These are phyloP conservation scores for Microdochium paspali DNA, from an alignment of 2,329 filamentous ascomycete species.

Conservation along the genomic window DNA sequence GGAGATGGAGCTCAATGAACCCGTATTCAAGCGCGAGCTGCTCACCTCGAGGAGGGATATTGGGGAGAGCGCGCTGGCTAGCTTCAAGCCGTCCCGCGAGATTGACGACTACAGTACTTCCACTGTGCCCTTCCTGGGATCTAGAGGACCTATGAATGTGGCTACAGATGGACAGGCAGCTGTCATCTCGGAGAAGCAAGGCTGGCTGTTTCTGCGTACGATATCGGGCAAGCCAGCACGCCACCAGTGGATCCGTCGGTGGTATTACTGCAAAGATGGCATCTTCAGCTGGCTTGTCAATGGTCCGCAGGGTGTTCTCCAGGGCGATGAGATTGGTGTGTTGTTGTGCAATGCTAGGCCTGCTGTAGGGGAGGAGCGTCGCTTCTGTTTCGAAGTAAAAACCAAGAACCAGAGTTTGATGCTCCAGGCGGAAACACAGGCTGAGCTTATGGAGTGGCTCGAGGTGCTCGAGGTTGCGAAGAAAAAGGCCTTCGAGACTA, in stretches of 20 bases:
- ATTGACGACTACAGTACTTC: conserved; percentile 86
- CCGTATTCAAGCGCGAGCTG: conserved; percentile 72
- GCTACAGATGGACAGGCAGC: conserved; percentile 42
- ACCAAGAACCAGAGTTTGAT: conserved; percentile 88
- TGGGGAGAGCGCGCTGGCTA: conserved; percentile 63
- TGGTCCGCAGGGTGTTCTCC: conserved; percentile 76
- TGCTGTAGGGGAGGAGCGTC: conserved; percentile 81
- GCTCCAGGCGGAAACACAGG: conserved; percentile 87
- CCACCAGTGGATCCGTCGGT: conserved; percentile 81
- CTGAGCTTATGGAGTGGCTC: conserved; percentile 89
- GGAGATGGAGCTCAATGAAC: conserved; percentile 88
- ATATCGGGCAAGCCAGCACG: conserved; percentile 81
- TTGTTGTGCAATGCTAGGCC: conserved; percentile 88
- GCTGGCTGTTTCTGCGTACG: conserved; percentile 81
- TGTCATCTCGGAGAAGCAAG: conserved; percentile 72
- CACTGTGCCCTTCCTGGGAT: conserved; percentile 80
- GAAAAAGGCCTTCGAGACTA: conserved; percentile 77
- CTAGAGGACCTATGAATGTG: conserved; percentile 54
- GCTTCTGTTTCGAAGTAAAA: conserved; percentile 98
- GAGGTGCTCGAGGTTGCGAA: conserved; percentile 90
- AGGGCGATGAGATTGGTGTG: conserved; percentile 93
- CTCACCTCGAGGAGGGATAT: conserved; percentile 71
- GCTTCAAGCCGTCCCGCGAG: conserved; percentile 76
- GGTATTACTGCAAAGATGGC: conserved; percentile 93
- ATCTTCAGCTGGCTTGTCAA: conserved; percentile 94